Percentiles rank a stretch among this genome's conserved stretches.
These are phyloP conservation scores for Pseudohalonectria lignicola DNA, from an alignment of 2,329 filamentous ascomycete species.

Conservation along the genomic window DNA sequence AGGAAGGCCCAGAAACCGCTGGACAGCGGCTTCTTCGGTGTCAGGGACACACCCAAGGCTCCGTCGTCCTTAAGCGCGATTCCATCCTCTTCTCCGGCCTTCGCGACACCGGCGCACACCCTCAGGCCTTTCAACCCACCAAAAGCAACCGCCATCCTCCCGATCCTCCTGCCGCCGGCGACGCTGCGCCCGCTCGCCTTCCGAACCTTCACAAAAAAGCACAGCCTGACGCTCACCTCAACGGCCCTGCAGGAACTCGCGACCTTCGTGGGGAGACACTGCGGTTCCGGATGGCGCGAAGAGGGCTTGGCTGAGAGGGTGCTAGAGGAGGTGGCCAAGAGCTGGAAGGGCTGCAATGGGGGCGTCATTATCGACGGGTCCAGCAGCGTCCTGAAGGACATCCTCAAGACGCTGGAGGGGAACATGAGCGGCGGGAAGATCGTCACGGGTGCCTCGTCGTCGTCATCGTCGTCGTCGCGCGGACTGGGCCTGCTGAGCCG, in stretches of 20 bases:
- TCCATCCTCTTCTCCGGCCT: constrained; percentile 82
- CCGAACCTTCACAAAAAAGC: constrained; percentile 92
- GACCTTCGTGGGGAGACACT: constrained; percentile 83
- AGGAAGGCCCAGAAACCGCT: constrained; percentile 16
- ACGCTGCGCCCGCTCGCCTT: constrained; percentile 87
- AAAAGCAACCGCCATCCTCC: constrained; percentile 59
- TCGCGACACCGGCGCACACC: constrained; percentile 76
- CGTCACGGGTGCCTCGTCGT: constrained; percentile 32
- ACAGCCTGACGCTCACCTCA: constrained; percentile 85
- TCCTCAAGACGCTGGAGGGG: constrained; percentile 73
- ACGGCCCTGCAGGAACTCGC: constrained; percentile 77
- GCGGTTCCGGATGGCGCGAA: constrained; percentile 92
- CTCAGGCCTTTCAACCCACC: constrained; percentile 49
- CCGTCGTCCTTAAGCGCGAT: constrained; percentile 42
- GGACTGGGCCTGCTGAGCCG: constrained; percentile 43
- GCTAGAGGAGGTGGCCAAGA: constrained; percentile 79
- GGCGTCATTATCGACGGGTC: constrained; percentile 84
- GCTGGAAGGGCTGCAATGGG: constrained; percentile 84
- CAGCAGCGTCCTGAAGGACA: constrained; percentile 64
- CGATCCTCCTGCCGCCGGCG: constrained; percentile 78
- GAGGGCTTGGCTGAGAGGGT: constrained; percentile 88
- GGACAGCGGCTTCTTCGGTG: constrained; percentile 25
- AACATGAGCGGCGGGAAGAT: constrained; percentile 82
- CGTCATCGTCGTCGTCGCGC: too few species aligned
- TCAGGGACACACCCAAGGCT: constrained; percentile 8